Conservation (phyloP, 108 stramenopile genomes). For the Discostella stelligeroides region DNA sequence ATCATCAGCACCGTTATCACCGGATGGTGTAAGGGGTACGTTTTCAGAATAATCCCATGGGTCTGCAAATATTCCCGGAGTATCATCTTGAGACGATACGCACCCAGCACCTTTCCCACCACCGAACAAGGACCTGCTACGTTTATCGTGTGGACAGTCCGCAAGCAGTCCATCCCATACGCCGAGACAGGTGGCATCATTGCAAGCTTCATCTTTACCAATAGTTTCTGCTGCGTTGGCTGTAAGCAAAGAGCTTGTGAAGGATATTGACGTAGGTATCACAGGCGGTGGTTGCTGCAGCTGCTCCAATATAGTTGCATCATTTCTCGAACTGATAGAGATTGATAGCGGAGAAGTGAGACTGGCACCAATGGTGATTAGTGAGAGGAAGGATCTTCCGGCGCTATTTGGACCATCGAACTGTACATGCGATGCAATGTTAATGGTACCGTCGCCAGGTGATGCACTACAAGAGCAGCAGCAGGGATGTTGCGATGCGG, state of each 20-base stretch:
- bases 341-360: background rate
- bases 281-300: background rate
- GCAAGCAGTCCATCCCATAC: constrained; percentile 88
- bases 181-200: constrained; percentile 71
- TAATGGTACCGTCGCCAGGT: too few species aligned
- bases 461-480: too few species aligned
- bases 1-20: background rate
- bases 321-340: background rate
- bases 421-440: too few species aligned
- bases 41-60: constrained; percentile 77
- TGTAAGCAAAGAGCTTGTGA: background rate
- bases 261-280: background rate
- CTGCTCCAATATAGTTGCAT: too few species aligned
- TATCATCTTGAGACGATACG: constrained; percentile 82
- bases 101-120: constrained; percentile 63
- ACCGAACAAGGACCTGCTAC: constrained; percentile 2
- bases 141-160: constrained; percentile 66
- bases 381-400: constrained; percentile 19
- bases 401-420: too few species aligned
- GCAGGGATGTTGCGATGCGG: too few species aligned
- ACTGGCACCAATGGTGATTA: constrained; percentile 6
- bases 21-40: background rate
- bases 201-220: constrained; percentile 78
- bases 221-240: constrained; percentile 71
- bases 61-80: constrained; percentile 77